A percentile compares a stretch with the other conserved stretches of the same genome.
phyloP scores from a whole-genome alignment of 2,329 filamentous ascomycete genomes.

The Chrysoporthe austroafricana region DNA sequence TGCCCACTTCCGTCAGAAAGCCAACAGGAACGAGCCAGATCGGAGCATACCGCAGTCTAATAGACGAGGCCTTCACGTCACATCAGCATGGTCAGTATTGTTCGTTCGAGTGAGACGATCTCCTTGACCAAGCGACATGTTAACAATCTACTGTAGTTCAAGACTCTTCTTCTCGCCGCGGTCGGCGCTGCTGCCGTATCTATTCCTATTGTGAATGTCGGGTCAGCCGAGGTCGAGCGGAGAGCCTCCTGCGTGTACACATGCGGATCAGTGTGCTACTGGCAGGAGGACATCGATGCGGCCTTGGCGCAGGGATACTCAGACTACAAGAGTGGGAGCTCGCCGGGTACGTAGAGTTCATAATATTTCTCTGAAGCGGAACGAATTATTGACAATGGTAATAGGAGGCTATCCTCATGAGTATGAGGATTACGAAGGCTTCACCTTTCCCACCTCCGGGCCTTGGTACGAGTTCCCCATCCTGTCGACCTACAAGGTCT shows the following conservation, averaged over 20 bases:
- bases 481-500: constrained; percentile 39
- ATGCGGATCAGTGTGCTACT: constrained; percentile 44
- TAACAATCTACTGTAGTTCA: constrained; percentile 1
- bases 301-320: constrained; percentile 42
- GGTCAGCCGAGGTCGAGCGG: constrained; percentile 27
- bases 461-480: constrained; percentile 52
- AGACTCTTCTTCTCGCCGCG: constrained; percentile 15
- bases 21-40: neutral
- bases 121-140: neutral
- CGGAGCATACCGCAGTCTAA: neutral
- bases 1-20: neutral
- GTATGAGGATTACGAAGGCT: constrained; percentile 50
- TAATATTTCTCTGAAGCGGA: neutral
- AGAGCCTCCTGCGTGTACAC: constrained; percentile 39
- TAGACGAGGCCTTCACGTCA: neutral
- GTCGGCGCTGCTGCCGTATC: constrained; percentile 13
- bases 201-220: neutral
- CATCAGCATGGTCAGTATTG: neutral
- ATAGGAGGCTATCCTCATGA: constrained; percentile 46
- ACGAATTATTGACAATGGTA: neutral
- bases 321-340: constrained; percentile 33
- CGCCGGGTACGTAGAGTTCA: constrained; percentile 32
- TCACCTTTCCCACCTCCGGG: constrained; percentile 42
- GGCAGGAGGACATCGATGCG: constrained; percentile 38
- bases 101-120: neutral